Evolutionary conservation across 176 grass and related monocot species (phyloP), one percentile per base, ranked within the genome.

Genomic region (Carex littledalei): DNA sequence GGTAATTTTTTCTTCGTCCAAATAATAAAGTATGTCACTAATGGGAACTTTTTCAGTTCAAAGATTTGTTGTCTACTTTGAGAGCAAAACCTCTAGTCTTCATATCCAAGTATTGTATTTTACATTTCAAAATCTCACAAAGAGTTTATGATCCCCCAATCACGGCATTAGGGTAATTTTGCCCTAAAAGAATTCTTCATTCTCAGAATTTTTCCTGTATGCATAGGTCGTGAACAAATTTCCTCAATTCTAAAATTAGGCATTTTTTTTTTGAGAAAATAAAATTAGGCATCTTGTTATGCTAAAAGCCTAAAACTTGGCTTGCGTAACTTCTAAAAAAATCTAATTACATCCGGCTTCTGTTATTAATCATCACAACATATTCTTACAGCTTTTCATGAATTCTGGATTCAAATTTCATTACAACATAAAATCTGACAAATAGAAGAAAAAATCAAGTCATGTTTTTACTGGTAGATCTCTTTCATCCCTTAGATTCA

Each of bases 231-330:
- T 45, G 31, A 76, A 16, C 26, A 18, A 34, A 17, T 57, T 52
- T 52, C 21, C 20, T 75, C 45, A 53, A 75, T 52, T 78, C 49
- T 24, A 78, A 78, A 57, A 78, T 78, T 78, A 78, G 74, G 50
- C 52, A 78, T 78, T 26, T 57, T 57, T 57, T 57, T 39, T 39
- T 39, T 39, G 37, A 39, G 37, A 6, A 39, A 39, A 39, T 24
- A 78, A 78, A 57, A 78, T 57, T 78, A 78, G 74, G 24, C 26
- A 78, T 78, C 74, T 57, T 57, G 7, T 29, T 56, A 53, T 57
- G 74, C 49, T 56, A 57, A 57, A 78, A 56, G 2, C 7, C 52
- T 55, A 78, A 34, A 57, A 18, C 52, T 47, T 78, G 53, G 52
- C 52, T 18, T 17, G 22, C 54, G 15, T 78, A 26, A 78, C 24